These are phyloP conservation scores for Chrysoporthe deuterocubensis DNA, from an alignment of 2,329 filamentous ascomycete genomes.

Conservation along the genomic window DNA sequence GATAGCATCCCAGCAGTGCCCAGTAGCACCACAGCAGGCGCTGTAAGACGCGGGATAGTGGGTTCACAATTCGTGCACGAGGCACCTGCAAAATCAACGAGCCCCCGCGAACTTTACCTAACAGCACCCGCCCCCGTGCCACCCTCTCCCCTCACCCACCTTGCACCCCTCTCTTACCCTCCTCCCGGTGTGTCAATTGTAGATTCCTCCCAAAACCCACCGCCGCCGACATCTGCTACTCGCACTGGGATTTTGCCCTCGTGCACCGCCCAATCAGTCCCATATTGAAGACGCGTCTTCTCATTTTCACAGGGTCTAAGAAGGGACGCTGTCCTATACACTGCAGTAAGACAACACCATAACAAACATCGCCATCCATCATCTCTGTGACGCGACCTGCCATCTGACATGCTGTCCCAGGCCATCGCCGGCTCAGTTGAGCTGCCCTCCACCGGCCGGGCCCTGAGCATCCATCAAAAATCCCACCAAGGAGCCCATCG, in stretches of 20 bases:
- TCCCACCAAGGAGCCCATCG: background rate
- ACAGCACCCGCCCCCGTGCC: background rate
- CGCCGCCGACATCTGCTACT: conserved; percentile 22
- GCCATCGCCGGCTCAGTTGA: conserved; percentile 3
- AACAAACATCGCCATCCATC: background rate
- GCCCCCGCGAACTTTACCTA: conserved; percentile 23
- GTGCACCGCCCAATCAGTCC: background rate
- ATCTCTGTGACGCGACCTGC: background rate
- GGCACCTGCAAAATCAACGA: conserved; percentile 23
- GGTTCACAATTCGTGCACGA: conserved; percentile 23
- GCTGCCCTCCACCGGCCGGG: background rate
- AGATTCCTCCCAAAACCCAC: conserved; percentile 5
- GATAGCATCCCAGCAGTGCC: background rate
- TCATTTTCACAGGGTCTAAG: conserved; percentile 6
- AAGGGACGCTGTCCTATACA: background rate
- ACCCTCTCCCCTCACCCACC: conserved; percentile 9
- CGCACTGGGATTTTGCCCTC: conserved; percentile 20
- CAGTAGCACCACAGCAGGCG: background rate
- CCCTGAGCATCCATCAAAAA: background rate
- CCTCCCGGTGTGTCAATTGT: conserved; percentile 22
- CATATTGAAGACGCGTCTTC: conserved; percentile 1
- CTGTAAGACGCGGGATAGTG: background rate
- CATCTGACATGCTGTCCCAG: conserved; percentile 6
- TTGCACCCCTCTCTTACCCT: background rate
- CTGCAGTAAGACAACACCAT: background rate